Percentiles rank a stretch among this genome's conserved stretches.
Conservation (phyloP, 1,284 basidiomycete genomes). For the Tranzscheliella williamsii region DNA sequence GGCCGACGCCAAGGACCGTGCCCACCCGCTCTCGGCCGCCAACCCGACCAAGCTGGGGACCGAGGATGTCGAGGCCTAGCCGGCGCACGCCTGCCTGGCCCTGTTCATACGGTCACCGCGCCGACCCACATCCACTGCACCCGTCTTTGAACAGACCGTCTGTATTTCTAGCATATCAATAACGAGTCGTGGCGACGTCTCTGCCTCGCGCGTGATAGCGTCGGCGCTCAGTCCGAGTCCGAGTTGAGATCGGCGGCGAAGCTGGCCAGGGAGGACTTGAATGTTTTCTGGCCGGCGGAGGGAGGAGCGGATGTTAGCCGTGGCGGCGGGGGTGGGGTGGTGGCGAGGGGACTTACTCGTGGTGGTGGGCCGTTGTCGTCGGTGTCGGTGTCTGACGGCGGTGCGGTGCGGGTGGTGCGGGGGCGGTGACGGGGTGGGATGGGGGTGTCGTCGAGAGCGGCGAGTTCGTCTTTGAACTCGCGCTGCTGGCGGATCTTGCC, state of each 20-base stretch:
- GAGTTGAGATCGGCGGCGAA: constrained; percentile 37
- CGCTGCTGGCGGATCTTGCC: constrained; percentile 22
- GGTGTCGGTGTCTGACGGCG: no score
- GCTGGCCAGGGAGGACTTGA: constrained; percentile 35
- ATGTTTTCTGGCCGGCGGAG: constrained; percentile 12
- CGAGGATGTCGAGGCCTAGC: constrained; percentile 14
- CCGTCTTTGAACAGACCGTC: no score
- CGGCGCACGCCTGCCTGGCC: no score
- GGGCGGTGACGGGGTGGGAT: constrained; percentile 7
- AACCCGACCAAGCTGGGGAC: constrained; percentile 25
- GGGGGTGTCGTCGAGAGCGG: constrained; percentile 17
- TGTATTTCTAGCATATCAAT: no score
- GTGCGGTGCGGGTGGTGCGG: not conserved
- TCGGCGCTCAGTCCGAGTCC: constrained; percentile 19
- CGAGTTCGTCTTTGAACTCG: constrained; percentile 33
- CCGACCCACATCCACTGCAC: no score
- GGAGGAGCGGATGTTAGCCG: no score
- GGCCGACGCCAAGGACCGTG: constrained; percentile 9
- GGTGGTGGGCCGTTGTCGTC: constrained; percentile 20
- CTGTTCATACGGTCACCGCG: no score
- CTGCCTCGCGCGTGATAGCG: no score
- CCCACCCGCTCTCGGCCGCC: not conserved
- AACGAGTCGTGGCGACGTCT: no score
- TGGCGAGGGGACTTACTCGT: constrained; percentile 3
- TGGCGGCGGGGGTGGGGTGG: no score